A percentile compares a stretch with the other conserved stretches of the same genome.
These are phyloP conservation scores for Mimosa pudica DNA, from an alignment of 306 rosid species.

Conservation along the genomic window DNA sequence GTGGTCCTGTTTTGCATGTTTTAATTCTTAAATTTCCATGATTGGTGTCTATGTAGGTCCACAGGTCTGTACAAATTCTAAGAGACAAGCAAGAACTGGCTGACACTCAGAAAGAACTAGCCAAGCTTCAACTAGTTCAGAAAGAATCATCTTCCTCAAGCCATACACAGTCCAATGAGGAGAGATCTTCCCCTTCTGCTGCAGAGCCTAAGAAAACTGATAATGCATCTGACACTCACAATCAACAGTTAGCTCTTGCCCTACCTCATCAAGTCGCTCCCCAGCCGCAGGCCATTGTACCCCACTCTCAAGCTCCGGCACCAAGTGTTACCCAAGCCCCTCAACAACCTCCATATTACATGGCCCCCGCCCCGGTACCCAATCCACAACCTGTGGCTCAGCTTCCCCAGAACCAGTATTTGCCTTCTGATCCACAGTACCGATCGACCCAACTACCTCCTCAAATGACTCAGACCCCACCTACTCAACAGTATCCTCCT, in stretches of 20 bases:
- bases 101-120: conserved; percentile 90
- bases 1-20: not conserved
- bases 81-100: conserved; percentile 98
- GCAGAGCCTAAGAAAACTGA: conserved; percentile 66
- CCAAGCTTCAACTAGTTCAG: conserved; percentile 89
- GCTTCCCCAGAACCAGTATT: conserved; percentile 66
- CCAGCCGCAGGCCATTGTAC: conserved; percentile 55
- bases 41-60: conserved; percentile 64
- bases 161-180: conserved; percentile 81
- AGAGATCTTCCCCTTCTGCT: conserved; percentile 58
- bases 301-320: conserved; percentile 58
- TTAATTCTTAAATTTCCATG: conserved; percentile 10
- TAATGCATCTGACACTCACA: conserved; percentile 59
- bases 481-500: conserved; percentile 66
- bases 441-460: conserved; percentile 61
- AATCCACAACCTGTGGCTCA: conserved; percentile 60
- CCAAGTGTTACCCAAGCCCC: conserved; percentile 57
- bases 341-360: conserved; percentile 76
- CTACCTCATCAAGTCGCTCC: conserved; percentile 76
- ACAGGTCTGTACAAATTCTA: conserved; percentile 91
- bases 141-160: conserved; percentile 77
- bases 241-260: conserved; percentile 93
- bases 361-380: conserved; percentile 58
- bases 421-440: conserved; percentile 73
- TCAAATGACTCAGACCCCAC: conserved; percentile 63